Percentiles rank a stretch among this genome's conserved stretches.
These are phyloP conservation scores for Datisca glomerata DNA, from an alignment of 306 rosid species.

Conservation along the genomic window DNA sequence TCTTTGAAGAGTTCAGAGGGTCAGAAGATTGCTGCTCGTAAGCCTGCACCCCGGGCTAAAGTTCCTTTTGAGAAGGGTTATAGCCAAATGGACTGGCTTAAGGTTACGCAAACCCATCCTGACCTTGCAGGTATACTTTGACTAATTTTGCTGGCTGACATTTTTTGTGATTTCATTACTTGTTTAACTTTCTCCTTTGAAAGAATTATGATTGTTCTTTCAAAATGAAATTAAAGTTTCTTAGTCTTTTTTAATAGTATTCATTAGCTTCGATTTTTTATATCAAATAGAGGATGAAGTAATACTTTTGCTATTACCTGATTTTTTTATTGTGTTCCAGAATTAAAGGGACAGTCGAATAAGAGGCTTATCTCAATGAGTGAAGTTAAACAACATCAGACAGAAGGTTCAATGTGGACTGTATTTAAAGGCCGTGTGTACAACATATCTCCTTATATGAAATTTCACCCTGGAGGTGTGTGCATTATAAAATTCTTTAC, in stretches of 20 bases:
- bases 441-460: slow-evolving; percentile 79
- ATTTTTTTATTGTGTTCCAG: slow-evolving; percentile 18
- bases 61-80: slow-evolving; percentile 96
- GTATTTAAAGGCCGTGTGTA: slow-evolving; percentile 88
- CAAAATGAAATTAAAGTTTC: no score
- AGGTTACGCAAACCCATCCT: slow-evolving; percentile 79
- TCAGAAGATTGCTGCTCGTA: slow-evolving; percentile 21
- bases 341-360: slow-evolving; percentile 79
- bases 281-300: no score
- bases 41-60: slow-evolving; percentile 59
- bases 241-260: no score
- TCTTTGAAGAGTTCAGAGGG: slow-evolving; percentile 12
- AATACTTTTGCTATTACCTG: no score
- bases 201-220: neutral
- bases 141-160: no score
- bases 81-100: slow-evolving; percentile 98
- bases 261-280: slow-evolving; percentile 9
- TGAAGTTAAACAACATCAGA: slow-evolving; percentile 69
- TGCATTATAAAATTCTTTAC: slow-evolving; percentile 10
- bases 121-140: slow-evolving; percentile 85
- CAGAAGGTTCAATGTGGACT: slow-evolving; percentile 89
- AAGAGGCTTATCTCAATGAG: slow-evolving; percentile 71
- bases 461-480: slow-evolving; percentile 96
- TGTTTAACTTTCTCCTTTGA: neutral
- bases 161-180: no score